Conservation (phyloP, 1,284 basidiomycete species). For the Inonotus hispidus region DNA sequence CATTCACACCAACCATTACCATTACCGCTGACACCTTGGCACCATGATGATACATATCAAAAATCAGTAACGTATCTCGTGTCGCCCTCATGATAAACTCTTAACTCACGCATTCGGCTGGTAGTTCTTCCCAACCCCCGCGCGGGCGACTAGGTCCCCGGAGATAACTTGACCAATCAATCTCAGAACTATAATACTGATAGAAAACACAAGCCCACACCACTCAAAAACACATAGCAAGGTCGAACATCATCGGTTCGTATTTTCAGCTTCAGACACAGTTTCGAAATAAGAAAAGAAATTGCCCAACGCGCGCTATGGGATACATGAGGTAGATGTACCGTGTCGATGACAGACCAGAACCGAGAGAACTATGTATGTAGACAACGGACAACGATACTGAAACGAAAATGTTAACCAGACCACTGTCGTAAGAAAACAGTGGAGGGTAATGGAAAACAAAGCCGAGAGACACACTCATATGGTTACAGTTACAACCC, state of each 20-base stretch:
- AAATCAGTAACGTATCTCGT: too few species aligned
- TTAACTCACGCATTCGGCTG: too few species aligned
- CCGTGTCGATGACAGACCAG: too few species aligned
- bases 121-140: too few species aligned
- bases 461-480: neutral
- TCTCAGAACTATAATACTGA: too few species aligned
- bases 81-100: too few species aligned
- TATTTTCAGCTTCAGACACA: neutral
- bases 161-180: too few species aligned
- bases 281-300: too few species aligned
- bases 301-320: neutral
- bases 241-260: neutral
- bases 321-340: neutral
- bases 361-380: neutral
- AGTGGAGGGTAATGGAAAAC: slow-evolving; percentile 2
- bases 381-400: neutral
- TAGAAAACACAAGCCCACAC: neutral
- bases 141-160: too few species aligned
- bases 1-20: too few species aligned
- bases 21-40: too few species aligned
- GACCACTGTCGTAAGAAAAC: neutral
- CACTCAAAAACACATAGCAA: neutral
- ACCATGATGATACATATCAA: too few species aligned
- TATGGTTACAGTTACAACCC: slow-evolving; percentile 16
- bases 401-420: neutral